Evolutionary conservation across 2,329 filamentous ascomycete species (phyloP).

Genomic region (Stromatinia cepivora): DNA sequence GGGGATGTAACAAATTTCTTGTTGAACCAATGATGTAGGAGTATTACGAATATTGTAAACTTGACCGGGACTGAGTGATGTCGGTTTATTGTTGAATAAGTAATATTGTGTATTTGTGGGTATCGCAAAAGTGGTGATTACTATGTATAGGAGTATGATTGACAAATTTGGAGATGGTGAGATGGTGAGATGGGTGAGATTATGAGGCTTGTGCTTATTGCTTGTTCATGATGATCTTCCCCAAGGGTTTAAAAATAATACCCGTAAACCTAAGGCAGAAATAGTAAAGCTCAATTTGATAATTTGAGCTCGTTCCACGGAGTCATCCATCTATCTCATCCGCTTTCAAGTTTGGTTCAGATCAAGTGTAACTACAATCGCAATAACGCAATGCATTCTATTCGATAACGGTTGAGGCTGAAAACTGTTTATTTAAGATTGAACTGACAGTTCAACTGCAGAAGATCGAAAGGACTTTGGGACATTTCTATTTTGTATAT

Average conservation of each 20-base stretch:
- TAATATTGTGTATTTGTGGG: background rate
- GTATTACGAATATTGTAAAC: background rate
- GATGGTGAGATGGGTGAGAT: background rate
- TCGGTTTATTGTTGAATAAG: background rate
- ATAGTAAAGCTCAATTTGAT: background rate
- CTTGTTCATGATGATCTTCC: constrained; percentile 2
- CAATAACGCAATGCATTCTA: background rate
- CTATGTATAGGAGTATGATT: background rate
- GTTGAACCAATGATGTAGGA: background rate
- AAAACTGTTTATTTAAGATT: background rate
- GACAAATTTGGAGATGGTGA: background rate
- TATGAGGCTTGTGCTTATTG: background rate
- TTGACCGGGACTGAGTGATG: background rate
- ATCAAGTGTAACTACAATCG: background rate
- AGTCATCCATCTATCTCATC: background rate
- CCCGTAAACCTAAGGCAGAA: background rate
- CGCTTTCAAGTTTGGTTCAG: constrained; percentile 3
- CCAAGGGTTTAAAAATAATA: background rate
- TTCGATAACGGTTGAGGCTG: background rate
- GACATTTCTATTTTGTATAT: background rate
- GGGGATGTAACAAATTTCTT: constrained; percentile 26
- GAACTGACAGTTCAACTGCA: background rate
- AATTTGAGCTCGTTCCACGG: background rate
- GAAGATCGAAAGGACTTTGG: background rate
- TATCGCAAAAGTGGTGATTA: background rate